Conservation (phyloP, 805 yeast species). For the Wickerhamiella qilinensis region DNA sequence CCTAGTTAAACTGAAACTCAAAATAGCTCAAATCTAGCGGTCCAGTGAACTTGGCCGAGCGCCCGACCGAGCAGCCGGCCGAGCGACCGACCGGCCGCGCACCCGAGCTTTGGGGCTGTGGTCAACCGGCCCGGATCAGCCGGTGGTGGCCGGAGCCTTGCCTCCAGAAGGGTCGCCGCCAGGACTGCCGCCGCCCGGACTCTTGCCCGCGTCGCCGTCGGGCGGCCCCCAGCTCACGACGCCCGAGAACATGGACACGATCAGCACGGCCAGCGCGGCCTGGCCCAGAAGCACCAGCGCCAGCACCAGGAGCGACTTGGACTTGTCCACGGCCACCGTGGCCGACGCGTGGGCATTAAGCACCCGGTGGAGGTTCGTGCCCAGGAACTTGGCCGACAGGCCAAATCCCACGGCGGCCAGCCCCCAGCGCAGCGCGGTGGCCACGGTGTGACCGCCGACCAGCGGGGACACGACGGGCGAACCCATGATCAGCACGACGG, state of each 20-base stretch:
- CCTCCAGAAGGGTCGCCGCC: no score
- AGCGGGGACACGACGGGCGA: slow-evolving; percentile 38
- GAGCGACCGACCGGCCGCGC: no score
- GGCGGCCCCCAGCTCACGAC: background rate
- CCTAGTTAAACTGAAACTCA: no score
- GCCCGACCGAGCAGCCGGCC: no score
- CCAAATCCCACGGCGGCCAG: slow-evolving; percentile 44
- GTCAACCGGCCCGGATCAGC: no score
- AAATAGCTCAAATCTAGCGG: no score
- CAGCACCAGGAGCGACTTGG: slow-evolving; percentile 8
- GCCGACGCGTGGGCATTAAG: slow-evolving; percentile 10
- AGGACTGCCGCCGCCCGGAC: no score
- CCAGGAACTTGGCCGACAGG: slow-evolving; percentile 39
- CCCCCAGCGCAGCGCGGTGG: slow-evolving; percentile 42
- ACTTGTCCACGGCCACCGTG: slow-evolving; percentile 10
- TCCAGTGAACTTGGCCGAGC: no score
- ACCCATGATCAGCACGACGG: slow-evolving; percentile 49
- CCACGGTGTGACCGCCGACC: slow-evolving; percentile 25
- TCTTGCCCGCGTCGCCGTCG: no score
- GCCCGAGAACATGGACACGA: background rate
- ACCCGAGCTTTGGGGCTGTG: no score
- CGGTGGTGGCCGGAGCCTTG: no score
- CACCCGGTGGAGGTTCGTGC: slow-evolving; percentile 29
- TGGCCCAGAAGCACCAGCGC: slow-evolving; percentile 11
- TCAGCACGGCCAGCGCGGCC: slow-evolving; percentile 27